phyloP scores from a whole-genome alignment of 1,139 yeast genomes.

The Ogataea hybrid region DNA sequence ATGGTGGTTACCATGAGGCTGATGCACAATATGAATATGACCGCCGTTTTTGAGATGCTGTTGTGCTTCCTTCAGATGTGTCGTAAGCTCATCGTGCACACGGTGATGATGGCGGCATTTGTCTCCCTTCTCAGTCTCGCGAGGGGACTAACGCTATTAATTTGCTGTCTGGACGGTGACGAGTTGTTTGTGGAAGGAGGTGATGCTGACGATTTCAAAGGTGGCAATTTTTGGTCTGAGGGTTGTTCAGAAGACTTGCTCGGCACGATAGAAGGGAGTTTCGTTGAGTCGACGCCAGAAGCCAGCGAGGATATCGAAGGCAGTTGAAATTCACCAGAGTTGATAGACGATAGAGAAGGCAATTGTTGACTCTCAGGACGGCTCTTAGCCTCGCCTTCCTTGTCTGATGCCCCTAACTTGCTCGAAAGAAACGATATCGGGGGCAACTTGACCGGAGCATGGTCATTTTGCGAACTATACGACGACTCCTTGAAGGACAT shows the following conservation, averaged over 20 bases:
- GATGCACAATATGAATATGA: conserved; percentile 27
- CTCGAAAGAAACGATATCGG: conserved; percentile 34
- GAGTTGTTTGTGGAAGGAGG: conserved; percentile 16
- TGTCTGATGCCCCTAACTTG: conserved; percentile 9
- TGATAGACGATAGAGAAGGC: conserved; percentile 12
- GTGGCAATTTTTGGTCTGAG: conserved; percentile 6
- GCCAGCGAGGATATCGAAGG: conserved; percentile 26
- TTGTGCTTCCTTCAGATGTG: conserved; percentile 23
- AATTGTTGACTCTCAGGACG: conserved; percentile 5
- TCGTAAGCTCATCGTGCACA: conserved; percentile 24
- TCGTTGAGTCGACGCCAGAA: conserved; percentile 14
- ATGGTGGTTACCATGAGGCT: conserved; percentile 28
- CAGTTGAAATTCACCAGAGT: conserved; percentile 21
- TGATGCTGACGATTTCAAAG: conserved; percentile 11
- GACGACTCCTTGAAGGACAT: conserved; percentile 9
- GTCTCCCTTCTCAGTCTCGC: neutral
- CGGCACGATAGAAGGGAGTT: conserved; percentile 17
- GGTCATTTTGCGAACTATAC: conserved; percentile 11
- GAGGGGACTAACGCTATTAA: neutral
- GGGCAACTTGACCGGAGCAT: conserved; percentile 31
- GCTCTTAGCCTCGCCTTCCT: conserved; percentile 2
- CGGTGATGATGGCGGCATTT: conserved; percentile 29
- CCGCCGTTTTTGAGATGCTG: conserved; percentile 23
- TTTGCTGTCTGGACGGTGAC: conserved; percentile 7
- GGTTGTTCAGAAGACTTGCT: conserved; percentile 4